Evolutionary conservation across 2,329 filamentous ascomycete species (phyloP).

Genomic region (Aspergillus aculeatus): DNA sequence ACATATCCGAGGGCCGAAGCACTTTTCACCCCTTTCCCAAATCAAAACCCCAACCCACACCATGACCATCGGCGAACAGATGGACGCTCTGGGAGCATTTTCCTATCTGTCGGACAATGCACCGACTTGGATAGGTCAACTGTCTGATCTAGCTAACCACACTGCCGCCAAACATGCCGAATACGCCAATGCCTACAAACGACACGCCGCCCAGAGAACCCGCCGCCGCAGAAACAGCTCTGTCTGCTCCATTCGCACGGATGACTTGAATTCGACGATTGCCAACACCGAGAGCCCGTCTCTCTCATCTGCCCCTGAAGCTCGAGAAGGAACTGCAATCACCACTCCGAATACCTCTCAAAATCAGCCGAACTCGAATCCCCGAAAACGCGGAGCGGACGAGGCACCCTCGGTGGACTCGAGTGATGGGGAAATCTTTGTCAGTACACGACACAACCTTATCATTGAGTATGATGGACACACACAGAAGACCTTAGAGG

Average conservation of each 20-base stretch:
- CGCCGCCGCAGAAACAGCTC: constrained; percentile 44
- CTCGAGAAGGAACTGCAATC: background rate
- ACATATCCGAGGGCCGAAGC: constrained; percentile 2
- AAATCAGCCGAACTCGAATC: constrained; percentile 21
- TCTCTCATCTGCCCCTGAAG: constrained; percentile 4
- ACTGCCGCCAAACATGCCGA: constrained; percentile 43
- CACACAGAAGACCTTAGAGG: constrained; percentile 78
- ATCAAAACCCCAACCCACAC: background rate
- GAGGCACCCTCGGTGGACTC: constrained; percentile 34
- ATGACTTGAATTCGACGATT: constrained; percentile 18
- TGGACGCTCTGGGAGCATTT: constrained; percentile 48
- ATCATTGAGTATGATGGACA: constrained; percentile 92
- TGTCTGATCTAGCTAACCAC: constrained; percentile 44
- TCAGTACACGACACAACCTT: constrained; percentile 71
- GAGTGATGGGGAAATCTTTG: constrained; percentile 46
- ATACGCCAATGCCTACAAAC: constrained; percentile 44
- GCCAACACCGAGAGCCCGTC: background rate
- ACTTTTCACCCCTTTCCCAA: background rate
- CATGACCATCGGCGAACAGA: constrained; percentile 19
- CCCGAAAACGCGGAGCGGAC: constrained; percentile 38
- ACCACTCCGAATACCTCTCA: constrained; percentile 12
- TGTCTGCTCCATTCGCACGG: constrained; percentile 41
- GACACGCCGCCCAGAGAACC: constrained; percentile 29
- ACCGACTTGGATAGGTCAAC: constrained; percentile 44
- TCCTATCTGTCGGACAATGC: constrained; percentile 45